These are phyloP conservation scores for Coemansia sp. DNA, from an alignment of 192 early-diverging fungal species.

Conservation along the genomic window DNA sequence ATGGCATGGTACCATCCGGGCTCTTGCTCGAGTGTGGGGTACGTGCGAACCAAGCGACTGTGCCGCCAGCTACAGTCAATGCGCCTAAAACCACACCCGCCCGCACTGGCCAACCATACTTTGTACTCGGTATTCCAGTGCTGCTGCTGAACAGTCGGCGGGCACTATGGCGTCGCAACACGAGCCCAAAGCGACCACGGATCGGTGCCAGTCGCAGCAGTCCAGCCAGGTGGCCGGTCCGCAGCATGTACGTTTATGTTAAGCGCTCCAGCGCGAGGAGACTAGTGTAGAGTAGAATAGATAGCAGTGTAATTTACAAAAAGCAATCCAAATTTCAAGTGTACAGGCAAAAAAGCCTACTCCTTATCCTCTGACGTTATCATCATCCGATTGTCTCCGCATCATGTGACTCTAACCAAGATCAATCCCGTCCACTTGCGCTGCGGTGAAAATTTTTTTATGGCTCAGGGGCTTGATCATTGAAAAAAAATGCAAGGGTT, in stretches of 20 bases:
- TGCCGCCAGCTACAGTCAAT: not conserved
- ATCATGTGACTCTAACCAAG: not conserved
- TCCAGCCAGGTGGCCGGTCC: conserved; percentile 7
- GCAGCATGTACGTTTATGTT: conserved; percentile 1
- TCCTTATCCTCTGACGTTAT: not conserved
- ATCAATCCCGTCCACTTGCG: not conserved
- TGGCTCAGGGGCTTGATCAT: not conserved
- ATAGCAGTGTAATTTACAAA: not conserved
- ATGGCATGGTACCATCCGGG: not conserved
- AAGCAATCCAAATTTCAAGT: not conserved
- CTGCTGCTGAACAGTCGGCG: not conserved
- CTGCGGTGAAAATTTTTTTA: conserved; percentile 1
- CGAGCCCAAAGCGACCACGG: conserved; percentile 1
- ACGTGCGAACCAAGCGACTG: not conserved
- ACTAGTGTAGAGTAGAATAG: not conserved
- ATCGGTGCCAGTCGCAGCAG: not conserved
- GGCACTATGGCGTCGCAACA: not conserved
- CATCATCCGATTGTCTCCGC: not conserved
- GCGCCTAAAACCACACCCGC: not conserved
- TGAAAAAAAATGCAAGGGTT: not conserved
- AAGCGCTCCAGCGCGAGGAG: not conserved
- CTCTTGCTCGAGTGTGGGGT: not conserved
- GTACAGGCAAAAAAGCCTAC: not conserved
- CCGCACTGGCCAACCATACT: not conserved
- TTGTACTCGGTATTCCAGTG: not conserved